Conservation (phyloP, 306 rosid genomes). For the Trifolium repens region DNA sequence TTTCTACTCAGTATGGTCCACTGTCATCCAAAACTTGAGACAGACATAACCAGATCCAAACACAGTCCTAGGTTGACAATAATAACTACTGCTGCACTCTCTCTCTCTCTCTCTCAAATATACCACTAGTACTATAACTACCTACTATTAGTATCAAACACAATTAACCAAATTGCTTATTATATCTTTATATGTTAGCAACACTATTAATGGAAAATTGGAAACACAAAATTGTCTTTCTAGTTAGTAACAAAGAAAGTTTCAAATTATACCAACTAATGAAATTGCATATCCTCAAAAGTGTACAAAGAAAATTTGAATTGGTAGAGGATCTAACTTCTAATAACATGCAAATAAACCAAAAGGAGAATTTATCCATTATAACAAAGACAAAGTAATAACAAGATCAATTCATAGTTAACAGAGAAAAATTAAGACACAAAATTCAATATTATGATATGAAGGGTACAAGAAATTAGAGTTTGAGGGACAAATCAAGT, state of each 20-base stretch:
- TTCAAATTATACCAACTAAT: background rate
- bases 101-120: too few relatives aligned
- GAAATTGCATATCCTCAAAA: background rate
- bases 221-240: background rate
- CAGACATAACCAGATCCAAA: slow-evolving; percentile 44
- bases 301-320: background rate
- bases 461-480: slow-evolving; percentile 47
- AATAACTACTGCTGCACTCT: background rate
- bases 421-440: slow-evolving; percentile 28
- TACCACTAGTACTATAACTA: background rate
- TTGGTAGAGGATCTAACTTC: slow-evolving; percentile 14
- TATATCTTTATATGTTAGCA: background rate
- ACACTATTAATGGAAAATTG: background rate
- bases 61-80: slow-evolving; percentile 45
- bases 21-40: slow-evolving; percentile 47
- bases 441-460: slow-evolving; percentile 10
- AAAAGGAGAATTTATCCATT: slow-evolving; percentile 35
- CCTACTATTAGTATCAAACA: background rate
- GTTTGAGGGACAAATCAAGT: slow-evolving; percentile 96
- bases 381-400: slow-evolving; percentile 22
- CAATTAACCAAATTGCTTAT: background rate
- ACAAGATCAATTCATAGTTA: background rate
- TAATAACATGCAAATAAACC: slow-evolving; percentile 16
- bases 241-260: background rate
- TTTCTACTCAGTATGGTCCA: slow-evolving; percentile 56